These are phyloP conservation scores for Stentor coeruleus DNA, from an alignment of 73 alveolate genomes.

Conservation along the genomic window DNA sequence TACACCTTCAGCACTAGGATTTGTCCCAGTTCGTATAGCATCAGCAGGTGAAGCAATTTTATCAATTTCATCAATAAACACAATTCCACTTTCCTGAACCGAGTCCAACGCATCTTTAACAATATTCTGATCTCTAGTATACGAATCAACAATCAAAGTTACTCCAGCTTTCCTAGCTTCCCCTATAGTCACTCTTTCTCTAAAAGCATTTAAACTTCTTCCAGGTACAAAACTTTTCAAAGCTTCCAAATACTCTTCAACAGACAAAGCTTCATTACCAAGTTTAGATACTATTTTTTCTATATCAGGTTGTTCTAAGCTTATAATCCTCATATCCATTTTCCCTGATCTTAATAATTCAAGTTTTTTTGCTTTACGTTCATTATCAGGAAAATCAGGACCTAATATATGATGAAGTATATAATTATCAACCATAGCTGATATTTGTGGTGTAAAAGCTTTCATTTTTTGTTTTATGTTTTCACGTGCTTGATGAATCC, in stretches of 20 bases:
- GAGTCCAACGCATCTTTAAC: conserved; percentile 18
- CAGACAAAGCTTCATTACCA: conserved; percentile 10
- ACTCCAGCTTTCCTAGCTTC: conserved; percentile 21
- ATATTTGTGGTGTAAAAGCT: conserved; percentile 28
- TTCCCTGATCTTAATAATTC: conserved; percentile 37
- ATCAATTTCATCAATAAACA: conserved; percentile 73
- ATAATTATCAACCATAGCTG: conserved; percentile 35
- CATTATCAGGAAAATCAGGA: conserved; percentile 34
- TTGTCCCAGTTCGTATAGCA: conserved; percentile 38
- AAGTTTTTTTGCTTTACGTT: conserved; percentile 26
- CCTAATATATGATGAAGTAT: conserved; percentile 50
- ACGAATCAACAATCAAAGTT: background rate
- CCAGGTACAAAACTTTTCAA: conserved; percentile 29
- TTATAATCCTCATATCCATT: conserved; percentile 37
- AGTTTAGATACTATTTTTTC: conserved; percentile 25
- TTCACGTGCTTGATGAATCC: conserved; percentile 29
- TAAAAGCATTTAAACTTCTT: conserved; percentile 2
- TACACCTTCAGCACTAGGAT: conserved; percentile 77
- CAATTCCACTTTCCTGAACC: conserved; percentile 63
- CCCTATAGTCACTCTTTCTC: conserved; percentile 22
- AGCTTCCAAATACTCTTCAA: conserved; percentile 30
- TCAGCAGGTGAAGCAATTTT: conserved; percentile 40
- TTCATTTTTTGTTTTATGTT: conserved; percentile 23
- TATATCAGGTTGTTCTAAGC: conserved; percentile 30
- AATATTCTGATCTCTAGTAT: background rate